Conservation (phyloP, 2,329 filamentous ascomycete genomes). For the Apiospora rasikravindrae region DNA sequence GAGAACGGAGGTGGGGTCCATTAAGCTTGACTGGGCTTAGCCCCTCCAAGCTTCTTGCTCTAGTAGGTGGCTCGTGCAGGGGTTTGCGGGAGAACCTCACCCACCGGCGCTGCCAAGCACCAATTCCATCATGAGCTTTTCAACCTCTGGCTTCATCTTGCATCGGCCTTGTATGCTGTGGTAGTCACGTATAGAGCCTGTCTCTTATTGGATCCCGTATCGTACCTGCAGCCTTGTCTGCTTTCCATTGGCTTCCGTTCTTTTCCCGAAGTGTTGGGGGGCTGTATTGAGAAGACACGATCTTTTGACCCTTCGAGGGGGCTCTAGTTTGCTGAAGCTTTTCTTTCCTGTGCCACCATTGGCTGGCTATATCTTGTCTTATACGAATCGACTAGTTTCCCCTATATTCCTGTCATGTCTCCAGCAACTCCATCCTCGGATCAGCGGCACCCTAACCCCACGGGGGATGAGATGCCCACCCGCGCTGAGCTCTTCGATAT, state of each 20-base stretch:
- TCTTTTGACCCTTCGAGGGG: neutral
- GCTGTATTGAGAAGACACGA: neutral
- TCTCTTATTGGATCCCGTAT: neutral
- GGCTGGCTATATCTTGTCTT: neutral
- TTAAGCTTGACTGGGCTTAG: neutral
- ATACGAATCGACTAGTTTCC: neutral
- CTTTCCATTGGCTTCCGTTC: neutral
- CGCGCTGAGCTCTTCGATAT: conserved; percentile 33
- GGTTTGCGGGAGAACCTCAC: conserved; percentile 5
- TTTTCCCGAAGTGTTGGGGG: neutral
- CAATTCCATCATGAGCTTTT: conserved; percentile 6
- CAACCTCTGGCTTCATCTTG: conserved; percentile 2
- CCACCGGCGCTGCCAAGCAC: conserved; percentile 4
- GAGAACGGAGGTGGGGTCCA: conserved; percentile 5
- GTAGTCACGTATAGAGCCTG: neutral
- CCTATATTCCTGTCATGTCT: conserved; percentile 9
- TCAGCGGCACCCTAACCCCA: neutral
- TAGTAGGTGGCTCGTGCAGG: conserved; percentile 16
- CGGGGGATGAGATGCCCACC: conserved; percentile 31
- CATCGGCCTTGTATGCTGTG: neutral
- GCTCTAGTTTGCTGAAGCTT: neutral
- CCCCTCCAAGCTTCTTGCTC: neutral
- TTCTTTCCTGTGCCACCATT: neutral
- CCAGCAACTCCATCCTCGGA: conserved; percentile 5
- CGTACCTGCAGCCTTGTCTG: neutral